Percentiles rank a stretch among this genome's conserved stretches.
These are phyloP conservation scores for Penicillium olsonii DNA, from an alignment of 2,329 filamentous ascomycete species.

Conservation along the genomic window DNA sequence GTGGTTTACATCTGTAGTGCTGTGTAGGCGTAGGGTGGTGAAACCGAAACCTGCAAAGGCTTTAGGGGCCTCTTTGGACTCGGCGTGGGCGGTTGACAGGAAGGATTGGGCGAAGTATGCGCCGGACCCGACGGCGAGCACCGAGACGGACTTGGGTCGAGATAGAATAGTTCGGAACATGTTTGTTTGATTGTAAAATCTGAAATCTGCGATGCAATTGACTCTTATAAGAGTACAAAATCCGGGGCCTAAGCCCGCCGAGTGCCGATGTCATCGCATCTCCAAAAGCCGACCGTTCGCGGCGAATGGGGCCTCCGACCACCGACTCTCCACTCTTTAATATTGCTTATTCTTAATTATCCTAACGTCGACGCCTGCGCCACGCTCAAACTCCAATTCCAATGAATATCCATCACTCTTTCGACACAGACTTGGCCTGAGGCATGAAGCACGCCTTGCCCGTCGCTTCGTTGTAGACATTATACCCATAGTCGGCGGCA, in stretches of 20 bases:
- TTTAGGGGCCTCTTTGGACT: conserved; percentile 9
- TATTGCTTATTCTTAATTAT: not conserved
- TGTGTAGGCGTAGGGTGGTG: conserved; percentile 53
- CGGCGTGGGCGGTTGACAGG: conserved; percentile 6
- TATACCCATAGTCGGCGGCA: conserved; percentile 36
- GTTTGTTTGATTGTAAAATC: not conserved
- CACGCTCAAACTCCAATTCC: not conserved
- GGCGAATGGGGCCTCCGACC: not conserved
- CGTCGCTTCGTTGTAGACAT: conserved; percentile 32
- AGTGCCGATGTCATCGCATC: not conserved
- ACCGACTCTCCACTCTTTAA: not conserved
- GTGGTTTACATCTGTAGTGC: conserved; percentile 57
- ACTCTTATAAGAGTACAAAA: not conserved
- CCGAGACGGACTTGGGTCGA: not conserved
- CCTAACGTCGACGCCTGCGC: not conserved
- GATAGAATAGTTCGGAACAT: conserved; percentile 2
- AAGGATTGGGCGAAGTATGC: conserved; percentile 3
- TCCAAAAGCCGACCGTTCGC: not conserved
- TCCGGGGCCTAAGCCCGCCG: not conserved
- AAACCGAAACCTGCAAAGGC: conserved; percentile 33
- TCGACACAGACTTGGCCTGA: conserved; percentile 24
- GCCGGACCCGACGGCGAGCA: conserved; percentile 3
- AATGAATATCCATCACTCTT: not conserved
- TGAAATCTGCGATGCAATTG: too few relatives aligned
- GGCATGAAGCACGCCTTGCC: conserved; percentile 30